Conservation (phyloP, 2,329 filamentous ascomycete species). For the Apiospora saccharicola region DNA sequence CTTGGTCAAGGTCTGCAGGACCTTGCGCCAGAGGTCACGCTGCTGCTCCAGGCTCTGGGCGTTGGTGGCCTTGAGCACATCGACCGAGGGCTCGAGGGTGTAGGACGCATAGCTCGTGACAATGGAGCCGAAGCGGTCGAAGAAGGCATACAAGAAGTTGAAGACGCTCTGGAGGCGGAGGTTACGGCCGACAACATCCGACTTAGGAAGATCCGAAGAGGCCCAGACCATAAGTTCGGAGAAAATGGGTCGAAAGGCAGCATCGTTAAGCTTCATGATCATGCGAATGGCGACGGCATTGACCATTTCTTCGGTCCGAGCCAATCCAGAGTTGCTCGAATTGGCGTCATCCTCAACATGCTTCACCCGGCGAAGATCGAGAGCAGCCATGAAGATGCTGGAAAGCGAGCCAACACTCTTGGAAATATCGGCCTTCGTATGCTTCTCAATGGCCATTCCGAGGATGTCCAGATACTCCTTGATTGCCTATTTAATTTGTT, state of each 20-base stretch:
- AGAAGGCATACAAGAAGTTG: slow-evolving; percentile 81
- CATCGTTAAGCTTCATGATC: slow-evolving; percentile 96
- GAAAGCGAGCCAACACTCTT: slow-evolving; percentile 78
- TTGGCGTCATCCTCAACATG: slow-evolving; percentile 56
- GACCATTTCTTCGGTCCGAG: slow-evolving; percentile 68
- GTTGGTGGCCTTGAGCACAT: slow-evolving; percentile 61
- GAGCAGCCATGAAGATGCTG: slow-evolving; percentile 63
- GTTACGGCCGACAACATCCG: slow-evolving; percentile 63
- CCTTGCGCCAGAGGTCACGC: slow-evolving; percentile 69
- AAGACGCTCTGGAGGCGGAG: slow-evolving; percentile 80
- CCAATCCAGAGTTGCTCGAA: slow-evolving; percentile 53
- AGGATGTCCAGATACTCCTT: slow-evolving; percentile 75
- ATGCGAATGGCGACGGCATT: slow-evolving; percentile 83
- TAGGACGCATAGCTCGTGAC: slow-evolving; percentile 93
- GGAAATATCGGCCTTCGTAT: slow-evolving; percentile 79
- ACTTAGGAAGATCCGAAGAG: slow-evolving; percentile 65
- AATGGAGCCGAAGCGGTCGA: slow-evolving; percentile 87
- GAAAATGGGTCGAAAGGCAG: slow-evolving; percentile 91
- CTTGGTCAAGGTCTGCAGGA: slow-evolving; percentile 75
- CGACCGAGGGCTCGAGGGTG: slow-evolving; percentile 76
- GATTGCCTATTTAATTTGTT: slow-evolving; percentile 59
- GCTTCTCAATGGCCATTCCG: slow-evolving; percentile 74
- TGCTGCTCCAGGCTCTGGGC: slow-evolving; percentile 55
- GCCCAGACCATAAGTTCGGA: slow-evolving; percentile 86
- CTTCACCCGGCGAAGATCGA: slow-evolving; percentile 69